Evolutionary conservation across 805 yeast species (phyloP).

Genomic region (Cyberlindnera americana): DNA sequence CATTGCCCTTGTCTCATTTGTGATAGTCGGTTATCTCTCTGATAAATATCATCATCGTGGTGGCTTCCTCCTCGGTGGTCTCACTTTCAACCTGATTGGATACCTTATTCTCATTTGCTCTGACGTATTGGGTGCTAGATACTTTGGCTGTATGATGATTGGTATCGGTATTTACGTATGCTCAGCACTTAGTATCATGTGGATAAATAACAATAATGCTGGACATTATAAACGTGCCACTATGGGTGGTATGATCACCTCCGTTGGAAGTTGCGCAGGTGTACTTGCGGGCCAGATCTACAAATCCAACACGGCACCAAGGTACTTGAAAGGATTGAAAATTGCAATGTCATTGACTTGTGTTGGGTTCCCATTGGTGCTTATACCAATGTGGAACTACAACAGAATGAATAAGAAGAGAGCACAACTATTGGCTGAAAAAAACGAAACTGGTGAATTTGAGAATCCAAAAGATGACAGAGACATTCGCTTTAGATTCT

Average conservation of each 20-base stretch:
- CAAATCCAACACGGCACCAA: conserved; percentile 35
- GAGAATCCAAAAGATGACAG: conserved; percentile 26
- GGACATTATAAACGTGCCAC: conserved; percentile 40
- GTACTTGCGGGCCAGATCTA: conserved; percentile 37
- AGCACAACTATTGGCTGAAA: conserved; percentile 6
- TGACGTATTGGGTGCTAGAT: conserved; percentile 33
- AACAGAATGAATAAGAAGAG: conserved; percentile 19
- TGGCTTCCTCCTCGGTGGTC: conserved; percentile 34
- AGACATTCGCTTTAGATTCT: conserved; percentile 17
- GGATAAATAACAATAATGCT: conserved; percentile 39
- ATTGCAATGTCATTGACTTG: conserved; percentile 22
- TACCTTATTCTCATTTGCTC: conserved; percentile 33
- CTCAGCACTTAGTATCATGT: conserved; percentile 37
- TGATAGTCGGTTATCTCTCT: conserved; percentile 30
- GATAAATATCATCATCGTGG: conserved; percentile 32
- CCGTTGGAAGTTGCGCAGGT: conserved; percentile 36
- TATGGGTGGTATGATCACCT: conserved; percentile 35
- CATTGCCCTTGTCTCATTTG: conserved; percentile 31
- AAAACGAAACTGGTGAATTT: conserved; percentile 8
- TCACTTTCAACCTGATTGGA: conserved; percentile 32
- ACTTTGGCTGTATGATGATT: conserved; percentile 36
- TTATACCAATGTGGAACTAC: conserved; percentile 20
- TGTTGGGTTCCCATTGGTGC: conserved; percentile 21
- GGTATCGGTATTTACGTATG: conserved; percentile 38
- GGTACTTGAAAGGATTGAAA: conserved; percentile 33